phyloP scores from a whole-genome alignment of 2,329 filamentous ascomycete genomes.

The Colletotrichum nymphaeae region DNA sequence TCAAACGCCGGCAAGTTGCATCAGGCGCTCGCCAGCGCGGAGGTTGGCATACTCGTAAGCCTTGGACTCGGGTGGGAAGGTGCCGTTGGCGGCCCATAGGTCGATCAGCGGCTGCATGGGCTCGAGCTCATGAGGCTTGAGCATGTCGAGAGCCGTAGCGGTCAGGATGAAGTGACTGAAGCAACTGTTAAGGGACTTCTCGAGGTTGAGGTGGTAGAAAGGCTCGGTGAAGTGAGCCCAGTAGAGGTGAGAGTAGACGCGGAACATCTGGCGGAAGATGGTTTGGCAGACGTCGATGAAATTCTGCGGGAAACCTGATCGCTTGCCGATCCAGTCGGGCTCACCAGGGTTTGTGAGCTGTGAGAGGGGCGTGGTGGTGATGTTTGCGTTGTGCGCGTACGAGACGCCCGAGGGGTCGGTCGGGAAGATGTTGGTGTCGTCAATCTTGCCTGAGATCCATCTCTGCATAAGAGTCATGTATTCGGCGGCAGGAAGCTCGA shows the following conservation, averaged over 20 bases:
- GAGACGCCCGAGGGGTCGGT: conserved; percentile 82
- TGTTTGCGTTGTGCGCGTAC: conserved; percentile 70
- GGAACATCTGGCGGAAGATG: conserved; percentile 98
- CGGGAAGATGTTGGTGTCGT: conserved; percentile 89
- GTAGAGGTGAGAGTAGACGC: conserved; percentile 97
- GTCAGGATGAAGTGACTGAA: conserved; percentile 88
- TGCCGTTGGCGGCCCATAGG: conserved; percentile 89
- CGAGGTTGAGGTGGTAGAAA: conserved; percentile 84
- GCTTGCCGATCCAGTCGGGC: conserved; percentile 86
- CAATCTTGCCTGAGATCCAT: conserved; percentile 97
- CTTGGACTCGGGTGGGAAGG: conserved; percentile 81
- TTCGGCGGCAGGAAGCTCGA: conserved; percentile 90
- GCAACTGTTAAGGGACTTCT: conserved; percentile 87
- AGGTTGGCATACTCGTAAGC: conserved; percentile 74
- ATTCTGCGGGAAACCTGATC: conserved; percentile 90
- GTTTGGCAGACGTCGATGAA: conserved; percentile 92
- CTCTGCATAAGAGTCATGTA: conserved; percentile 97
- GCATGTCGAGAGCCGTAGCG: conserved; percentile 83
- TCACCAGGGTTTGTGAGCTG: conserved; percentile 72
- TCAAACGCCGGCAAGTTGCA: conserved; percentile 57
- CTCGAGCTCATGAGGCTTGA: conserved; percentile 90
- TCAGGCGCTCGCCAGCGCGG: conserved; percentile 67
- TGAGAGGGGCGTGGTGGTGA: conserved; percentile 69
- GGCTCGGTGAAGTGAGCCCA: conserved; percentile 92
- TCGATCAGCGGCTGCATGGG: conserved; percentile 96